Base-by-base conservation (phyloP, 2,329 filamentous ascomycete species). In the Lachnellula suecica region DNA sequence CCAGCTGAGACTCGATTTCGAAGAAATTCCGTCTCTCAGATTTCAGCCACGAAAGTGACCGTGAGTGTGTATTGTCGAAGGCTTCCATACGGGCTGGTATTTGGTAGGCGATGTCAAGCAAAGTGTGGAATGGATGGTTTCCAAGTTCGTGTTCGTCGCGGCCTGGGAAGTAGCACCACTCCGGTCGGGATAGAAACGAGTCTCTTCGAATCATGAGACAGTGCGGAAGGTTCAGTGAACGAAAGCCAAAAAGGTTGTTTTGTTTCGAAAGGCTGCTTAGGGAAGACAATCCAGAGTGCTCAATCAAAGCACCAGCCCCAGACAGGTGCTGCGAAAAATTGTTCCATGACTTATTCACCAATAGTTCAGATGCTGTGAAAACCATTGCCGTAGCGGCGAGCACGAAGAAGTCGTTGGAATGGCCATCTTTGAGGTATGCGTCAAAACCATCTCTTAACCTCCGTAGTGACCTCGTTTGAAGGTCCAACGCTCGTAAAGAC, bases 291-390 rank as follows among this genome's bases (percentile, higher is more conserved):
- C 56, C 53, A 17, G 53, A 46, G 29, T 58, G 51, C 24, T 58
- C 53, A 40, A 58, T 58, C 37, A 58, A 51, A 10, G 56, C 56
- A 4, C 56, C 56, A 4, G 56, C 53, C 20, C 56, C 56, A 25
- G 47, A 48, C 7, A 58, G 38, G 44, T 58, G 56, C 3, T 53
- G 45, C 7, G 56, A 49, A 24, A 56, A 58, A 1, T 53, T 53
- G 11, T 45, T 29, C 56, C 56, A 58, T 2, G 56, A 58, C 34
- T 56, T 58, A 24, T 56, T 55, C 29, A 58, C 45, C 2, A 58
- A 22, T 2, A 58, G 37, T 27, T 58, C 56, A 1, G 56, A 56
- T 44, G 56, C 53, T 2, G 56, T 53, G 8, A 44, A 51, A 19
- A 51, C 46, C n/a, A 58, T n/a, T 4, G 53, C 51, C 3, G 56